These are phyloP conservation scores for Metarhizium anisopliae DNA, from an alignment of 2,329 filamentous ascomycete genomes.

Conservation along the genomic window DNA sequence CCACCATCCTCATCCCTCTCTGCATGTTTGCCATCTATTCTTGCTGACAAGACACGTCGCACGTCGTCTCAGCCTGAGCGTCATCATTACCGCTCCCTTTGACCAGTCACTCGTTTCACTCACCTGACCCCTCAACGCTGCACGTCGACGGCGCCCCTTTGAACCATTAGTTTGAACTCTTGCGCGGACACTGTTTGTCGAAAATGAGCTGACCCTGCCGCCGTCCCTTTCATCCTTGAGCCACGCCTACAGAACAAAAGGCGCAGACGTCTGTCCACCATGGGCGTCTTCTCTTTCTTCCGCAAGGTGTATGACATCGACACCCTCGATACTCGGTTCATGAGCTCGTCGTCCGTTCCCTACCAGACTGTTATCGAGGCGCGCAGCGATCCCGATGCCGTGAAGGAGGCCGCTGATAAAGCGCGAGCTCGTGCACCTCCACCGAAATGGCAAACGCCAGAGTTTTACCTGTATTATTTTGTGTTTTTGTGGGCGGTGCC, in stretches of 20 bases:
- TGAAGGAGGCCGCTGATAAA: conserved; percentile 25
- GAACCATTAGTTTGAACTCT: too few species aligned
- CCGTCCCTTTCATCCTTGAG: not conserved
- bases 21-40: too few species aligned
- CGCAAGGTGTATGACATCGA: conserved; percentile 54
- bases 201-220: not conserved
- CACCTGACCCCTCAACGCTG: too few species aligned
- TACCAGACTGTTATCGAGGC: conserved; percentile 50
- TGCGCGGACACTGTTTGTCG: not conserved
- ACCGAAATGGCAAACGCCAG: conserved; percentile 75
- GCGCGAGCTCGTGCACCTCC: conserved; percentile 39
- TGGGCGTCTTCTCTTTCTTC: conserved; percentile 35
- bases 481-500: conserved; percentile 60
- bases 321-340: conserved; percentile 55
- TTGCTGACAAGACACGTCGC: too few species aligned
- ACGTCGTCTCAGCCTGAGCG: too few species aligned
- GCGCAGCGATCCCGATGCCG: conserved; percentile 30
- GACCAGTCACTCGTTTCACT: too few species aligned
- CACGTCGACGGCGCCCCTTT: not conserved
- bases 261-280: conserved; percentile 17
- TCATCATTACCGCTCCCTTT: too few species aligned
- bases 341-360: conserved; percentile 59
- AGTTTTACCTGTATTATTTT: conserved; percentile 76
- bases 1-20: too few species aligned
- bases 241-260: not conserved